Percentiles rank a stretch among this genome's conserved stretches.
These are phyloP conservation scores for Pelagomonas calceolata DNA, from an alignment of 108 stramenopile species.

Conservation along the genomic window DNA sequence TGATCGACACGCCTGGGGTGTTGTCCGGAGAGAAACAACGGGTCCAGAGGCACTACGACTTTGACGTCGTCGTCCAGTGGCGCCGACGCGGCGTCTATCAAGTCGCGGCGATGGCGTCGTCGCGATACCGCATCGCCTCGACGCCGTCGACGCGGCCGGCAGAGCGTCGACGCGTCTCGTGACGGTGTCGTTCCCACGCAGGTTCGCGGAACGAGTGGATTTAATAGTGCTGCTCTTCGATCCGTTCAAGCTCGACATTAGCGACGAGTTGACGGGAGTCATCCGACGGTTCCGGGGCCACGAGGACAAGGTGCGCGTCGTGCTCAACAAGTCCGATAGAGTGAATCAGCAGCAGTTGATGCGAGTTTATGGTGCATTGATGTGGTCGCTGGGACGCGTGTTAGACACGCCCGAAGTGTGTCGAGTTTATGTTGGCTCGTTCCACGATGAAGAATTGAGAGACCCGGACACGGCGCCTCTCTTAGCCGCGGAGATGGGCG, in stretches of 20 bases:
- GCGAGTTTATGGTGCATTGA: slow-evolving; percentile 92
- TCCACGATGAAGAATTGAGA: slow-evolving; percentile 80
- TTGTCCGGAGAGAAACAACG: slow-evolving; percentile 56
- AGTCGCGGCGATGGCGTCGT: too few relatives aligned
- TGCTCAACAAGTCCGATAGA: slow-evolving; percentile 89
- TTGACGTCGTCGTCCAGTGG: slow-evolving; percentile 47
- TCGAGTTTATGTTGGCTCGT: slow-evolving; percentile 92
- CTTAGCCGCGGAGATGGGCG: slow-evolving; percentile 69
- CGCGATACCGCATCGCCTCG: slow-evolving; percentile 50
- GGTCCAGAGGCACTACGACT: slow-evolving; percentile 33
- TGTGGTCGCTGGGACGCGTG: slow-evolving; percentile 94
- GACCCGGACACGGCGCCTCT: slow-evolving; percentile 69
- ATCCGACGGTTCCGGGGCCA: slow-evolving; percentile 75
- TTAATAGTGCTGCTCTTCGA: slow-evolving; percentile 93
- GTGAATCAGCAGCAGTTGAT: slow-evolving; percentile 90
- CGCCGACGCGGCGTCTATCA: too few relatives aligned
- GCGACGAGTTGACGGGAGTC: slow-evolving; percentile 78
- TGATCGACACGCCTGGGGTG: slow-evolving; percentile 81
- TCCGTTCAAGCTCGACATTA: slow-evolving; percentile 92
- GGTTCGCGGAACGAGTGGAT: slow-evolving; percentile 67
- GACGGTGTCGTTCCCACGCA: too few relatives aligned
- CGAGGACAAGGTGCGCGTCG: slow-evolving; percentile 81
- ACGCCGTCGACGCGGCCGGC: too few relatives aligned
- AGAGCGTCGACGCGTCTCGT: too few relatives aligned
- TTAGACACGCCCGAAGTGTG: slow-evolving; percentile 95